Conservation (phyloP, 2,329 filamentous ascomycete genomes). For the Stromatinia cepivora region DNA sequence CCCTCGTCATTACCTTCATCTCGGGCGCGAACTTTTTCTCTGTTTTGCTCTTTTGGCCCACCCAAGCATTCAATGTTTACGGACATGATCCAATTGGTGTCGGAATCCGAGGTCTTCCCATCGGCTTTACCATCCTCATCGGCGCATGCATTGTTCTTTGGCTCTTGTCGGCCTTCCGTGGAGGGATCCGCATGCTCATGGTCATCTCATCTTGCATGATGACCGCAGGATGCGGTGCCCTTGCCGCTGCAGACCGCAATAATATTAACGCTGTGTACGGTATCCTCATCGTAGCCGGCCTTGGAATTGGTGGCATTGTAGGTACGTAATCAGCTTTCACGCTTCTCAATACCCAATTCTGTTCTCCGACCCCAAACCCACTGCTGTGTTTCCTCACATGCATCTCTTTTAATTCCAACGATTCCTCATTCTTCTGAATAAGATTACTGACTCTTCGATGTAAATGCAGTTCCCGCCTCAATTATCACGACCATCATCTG, state of each 20-base stretch:
- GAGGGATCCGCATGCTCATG: conserved; percentile 59
- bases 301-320: conserved; percentile 66
- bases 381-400: background rate
- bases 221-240: conserved; percentile 59
- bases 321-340: conserved; percentile 48
- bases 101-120: conserved; percentile 62
- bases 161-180: conserved; percentile 59
- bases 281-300: conserved; percentile 58
- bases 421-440: no score
- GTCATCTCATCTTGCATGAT: conserved; percentile 60
- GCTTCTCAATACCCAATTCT: background rate
- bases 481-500: conserved; percentile 71
- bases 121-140: conserved; percentile 61
- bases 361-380: background rate
- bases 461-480: conserved; percentile 63
- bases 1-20: conserved; percentile 58
- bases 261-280: conserved; percentile 58
- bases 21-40: conserved; percentile 54
- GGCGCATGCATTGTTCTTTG: conserved; percentile 60
- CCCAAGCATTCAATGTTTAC: conserved; percentile 64
- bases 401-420: background rate
- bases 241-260: conserved; percentile 52
- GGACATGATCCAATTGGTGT: conserved; percentile 64
- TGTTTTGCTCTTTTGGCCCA: conserved; percentile 56
- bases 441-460: background rate